Conservation (phyloP, 139 green algal genomes). For the Dunaliella primolecta region DNA sequence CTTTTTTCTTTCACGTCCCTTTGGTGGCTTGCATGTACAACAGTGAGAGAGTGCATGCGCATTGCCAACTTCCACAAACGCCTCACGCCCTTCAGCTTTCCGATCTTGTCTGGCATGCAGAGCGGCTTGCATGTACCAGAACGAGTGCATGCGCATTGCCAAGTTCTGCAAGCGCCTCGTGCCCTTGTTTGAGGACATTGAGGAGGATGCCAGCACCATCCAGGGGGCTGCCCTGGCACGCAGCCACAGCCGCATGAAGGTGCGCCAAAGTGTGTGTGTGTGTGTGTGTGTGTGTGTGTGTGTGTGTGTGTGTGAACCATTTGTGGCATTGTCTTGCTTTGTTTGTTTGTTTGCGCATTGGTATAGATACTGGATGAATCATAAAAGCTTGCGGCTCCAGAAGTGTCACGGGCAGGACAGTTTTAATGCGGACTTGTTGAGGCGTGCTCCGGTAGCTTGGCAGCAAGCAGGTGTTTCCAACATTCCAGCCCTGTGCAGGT, state of each 20-base stretch:
- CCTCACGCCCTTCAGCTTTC: no score
- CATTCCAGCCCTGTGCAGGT: no score
- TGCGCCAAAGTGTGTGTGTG: not conserved
- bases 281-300: not conserved
- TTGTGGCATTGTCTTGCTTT: no score
- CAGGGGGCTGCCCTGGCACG: not conserved
- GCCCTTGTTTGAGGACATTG: conserved; percentile 12
- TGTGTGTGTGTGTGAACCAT: not conserved
- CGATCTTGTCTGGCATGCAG: no score
- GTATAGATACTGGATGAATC: no score
- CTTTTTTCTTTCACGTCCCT: no score
- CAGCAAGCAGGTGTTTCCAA: no score
- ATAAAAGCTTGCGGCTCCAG: no score
- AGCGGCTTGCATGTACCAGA: not conserved
- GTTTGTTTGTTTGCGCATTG: no score
- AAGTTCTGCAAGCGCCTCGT: not conserved
- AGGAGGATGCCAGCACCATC: conserved; percentile 1
- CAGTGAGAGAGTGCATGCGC: not conserved
- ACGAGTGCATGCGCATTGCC: not conserved
- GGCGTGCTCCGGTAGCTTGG: no score
- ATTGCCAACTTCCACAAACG: not conserved
- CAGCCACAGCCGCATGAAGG: not conserved
- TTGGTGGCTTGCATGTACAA: not conserved
- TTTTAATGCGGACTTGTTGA: no score
- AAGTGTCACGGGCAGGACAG: no score